Percentiles rank a stretch among this genome's conserved stretches.
phyloP scores from a whole-genome alignment of 805 yeast genomes.

The Ogataea naganishii region DNA sequence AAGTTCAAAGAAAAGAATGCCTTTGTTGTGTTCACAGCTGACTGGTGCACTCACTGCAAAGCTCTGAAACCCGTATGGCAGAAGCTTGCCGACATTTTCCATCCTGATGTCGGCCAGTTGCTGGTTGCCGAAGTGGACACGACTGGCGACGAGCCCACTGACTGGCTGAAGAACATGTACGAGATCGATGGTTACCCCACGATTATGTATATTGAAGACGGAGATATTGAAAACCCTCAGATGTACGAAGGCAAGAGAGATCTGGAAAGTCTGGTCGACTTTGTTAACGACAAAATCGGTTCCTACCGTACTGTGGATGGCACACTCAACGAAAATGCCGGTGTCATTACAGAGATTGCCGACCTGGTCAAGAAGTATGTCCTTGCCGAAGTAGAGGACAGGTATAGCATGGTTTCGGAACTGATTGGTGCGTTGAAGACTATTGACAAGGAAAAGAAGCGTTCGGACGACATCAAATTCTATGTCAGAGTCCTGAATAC shows the following conservation, averaged over 20 bases:
- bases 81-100: conserved; percentile 38
- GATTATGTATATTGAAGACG: conserved; percentile 36
- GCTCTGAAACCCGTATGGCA: conserved; percentile 42
- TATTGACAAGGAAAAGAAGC: conserved; percentile 15
- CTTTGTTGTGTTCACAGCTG: conserved; percentile 49
- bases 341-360: conserved; percentile 27
- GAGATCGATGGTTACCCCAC: conserved; percentile 44
- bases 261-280: conserved; percentile 37
- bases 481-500: conserved; percentile 40
- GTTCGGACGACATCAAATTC: conserved; percentile 26
- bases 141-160: conserved; percentile 34
- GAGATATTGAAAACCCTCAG: conserved; percentile 26
- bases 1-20: conserved; percentile 29
- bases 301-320: conserved; percentile 34
- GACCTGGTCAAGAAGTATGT: conserved; percentile 21
- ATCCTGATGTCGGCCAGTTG: conserved; percentile 27
- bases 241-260: conserved; percentile 35
- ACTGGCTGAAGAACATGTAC: conserved; percentile 30
- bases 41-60: conserved; percentile 55
- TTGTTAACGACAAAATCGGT: conserved; percentile 35
- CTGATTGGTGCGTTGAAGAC: conserved; percentile 28
- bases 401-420: conserved; percentile 19
- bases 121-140: conserved; percentile 39
- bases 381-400: conserved; percentile 19
- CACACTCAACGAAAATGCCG: conserved; percentile 27